phyloP scores from a whole-genome alignment of 176 grass and related monocot genomes.

The Triticum timopheevii region DNA sequence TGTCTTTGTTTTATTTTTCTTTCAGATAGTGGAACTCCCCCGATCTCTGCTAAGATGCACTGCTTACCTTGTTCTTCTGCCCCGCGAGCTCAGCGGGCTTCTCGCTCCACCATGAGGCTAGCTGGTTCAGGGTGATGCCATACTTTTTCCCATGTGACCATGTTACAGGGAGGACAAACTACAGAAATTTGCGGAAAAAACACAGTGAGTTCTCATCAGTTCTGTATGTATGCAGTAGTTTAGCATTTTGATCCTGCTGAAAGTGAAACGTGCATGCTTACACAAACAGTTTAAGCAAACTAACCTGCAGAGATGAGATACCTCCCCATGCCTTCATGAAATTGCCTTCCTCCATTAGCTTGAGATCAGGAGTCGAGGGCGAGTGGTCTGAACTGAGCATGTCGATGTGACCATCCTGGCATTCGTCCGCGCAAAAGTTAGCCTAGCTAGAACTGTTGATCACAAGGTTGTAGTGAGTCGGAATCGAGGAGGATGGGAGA shows the following conservation, averaged over 20 bases:
- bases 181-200: slow-evolving; percentile 26
- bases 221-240: background rate
- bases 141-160: slow-evolving; percentile 82
- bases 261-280: background rate
- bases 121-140: slow-evolving; percentile 71
- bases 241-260: background rate
- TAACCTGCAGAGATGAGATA: slow-evolving; percentile 94
- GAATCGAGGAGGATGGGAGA: background rate
- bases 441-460: background rate
- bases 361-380: slow-evolving; percentile 83
- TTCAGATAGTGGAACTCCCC: background rate
- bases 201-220: background rate
- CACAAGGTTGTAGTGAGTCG: background rate
- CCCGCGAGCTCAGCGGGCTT: slow-evolving; percentile 82
- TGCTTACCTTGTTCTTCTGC: slow-evolving; percentile 76
- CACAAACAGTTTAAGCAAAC: background rate
- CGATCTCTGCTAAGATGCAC: background rate
- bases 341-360: slow-evolving; percentile 86
- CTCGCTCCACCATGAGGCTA: slow-evolving; percentile 90
- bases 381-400: slow-evolving; percentile 99
- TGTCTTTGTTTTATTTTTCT: background rate
- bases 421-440: slow-evolving; percentile 3
- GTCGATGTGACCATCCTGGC: slow-evolving; percentile 88
- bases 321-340: slow-evolving; percentile 98
- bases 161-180: slow-evolving; percentile 95